Percentiles rank a stretch among this genome's conserved stretches.
Evolutionary conservation across 2,329 filamentous ascomycete genomes (phyloP).

Genomic region (Fusarium decemcellulare): DNA sequence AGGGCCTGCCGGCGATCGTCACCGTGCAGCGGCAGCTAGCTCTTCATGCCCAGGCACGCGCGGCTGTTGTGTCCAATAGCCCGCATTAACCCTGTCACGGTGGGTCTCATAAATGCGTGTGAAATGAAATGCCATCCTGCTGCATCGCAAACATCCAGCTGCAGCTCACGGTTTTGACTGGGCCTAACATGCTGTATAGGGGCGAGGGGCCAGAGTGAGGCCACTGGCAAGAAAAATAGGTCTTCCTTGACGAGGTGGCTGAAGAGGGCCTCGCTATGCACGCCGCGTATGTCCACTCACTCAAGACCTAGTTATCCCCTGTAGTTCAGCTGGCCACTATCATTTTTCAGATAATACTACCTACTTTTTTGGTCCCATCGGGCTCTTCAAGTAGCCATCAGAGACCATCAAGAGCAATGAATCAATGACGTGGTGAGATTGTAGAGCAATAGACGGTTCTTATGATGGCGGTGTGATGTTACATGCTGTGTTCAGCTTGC

Average conservation of each 20-base stretch:
- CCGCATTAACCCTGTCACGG: background rate
- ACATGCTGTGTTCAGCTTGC: background rate
- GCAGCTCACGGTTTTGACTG: background rate
- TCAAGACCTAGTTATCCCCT: conserved; percentile 5
- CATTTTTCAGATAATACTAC: background rate
- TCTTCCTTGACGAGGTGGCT: conserved; percentile 36
- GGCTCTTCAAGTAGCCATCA: background rate
- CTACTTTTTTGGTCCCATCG: background rate
- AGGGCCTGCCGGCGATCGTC: conserved; percentile 13
- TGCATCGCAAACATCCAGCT: background rate
- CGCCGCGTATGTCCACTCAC: background rate
- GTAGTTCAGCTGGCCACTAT: background rate
- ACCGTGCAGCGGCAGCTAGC: background rate
- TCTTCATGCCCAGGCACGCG: conserved; percentile 7
- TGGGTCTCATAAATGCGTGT: background rate
- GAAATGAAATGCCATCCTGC: conserved; percentile 8
- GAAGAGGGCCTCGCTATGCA: background rate
- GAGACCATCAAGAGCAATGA: background rate
- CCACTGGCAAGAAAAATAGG: background rate
- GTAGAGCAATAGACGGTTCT: too few relatives aligned
- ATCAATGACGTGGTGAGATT: background rate
- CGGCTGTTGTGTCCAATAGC: background rate
- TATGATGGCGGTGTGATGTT: too few relatives aligned
- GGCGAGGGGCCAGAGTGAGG: conserved; percentile 1
- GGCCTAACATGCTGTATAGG: background rate